Evolutionary conservation across 164 flowering plant species (phyloP), one percentile per base, ranked within the genome.

Genomic region (Liriodendron chinense): DNA sequence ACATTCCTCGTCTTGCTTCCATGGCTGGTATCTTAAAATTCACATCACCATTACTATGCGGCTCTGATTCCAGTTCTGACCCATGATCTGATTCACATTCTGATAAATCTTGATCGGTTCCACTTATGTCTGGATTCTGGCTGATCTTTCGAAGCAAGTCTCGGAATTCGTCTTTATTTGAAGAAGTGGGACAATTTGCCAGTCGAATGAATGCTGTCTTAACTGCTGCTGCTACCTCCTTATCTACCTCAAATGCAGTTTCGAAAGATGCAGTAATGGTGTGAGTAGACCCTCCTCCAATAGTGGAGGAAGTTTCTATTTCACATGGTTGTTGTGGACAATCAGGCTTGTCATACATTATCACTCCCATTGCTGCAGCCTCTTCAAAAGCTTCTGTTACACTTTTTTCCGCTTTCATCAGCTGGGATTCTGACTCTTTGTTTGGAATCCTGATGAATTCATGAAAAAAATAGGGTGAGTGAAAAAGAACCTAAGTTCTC

Each of bases 221-320:
- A 47, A 96, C 94, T 7, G 97, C 96, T 53, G 92, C 87, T 74
- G 98, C 95, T 34, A 92, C 98, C 82, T 96, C 90, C 84, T 87
- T 93, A 76, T 93, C 97, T 9, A 95, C 94, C 65, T 93, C 97
- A 84, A 95, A 95, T 76, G 94, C 96, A 69, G 94, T 92, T 81
- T 90, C 97, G 80, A 95, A 91, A 72, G 97, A 88, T 74, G 98
- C 92, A 23, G 83, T 86, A 23, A 96, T 86, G 10, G 88, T 84
- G 75, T 90, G 97, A 75, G 89, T 88, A 10, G 93, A 82, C 65
- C 90, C 83, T 25, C 85, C 89, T 78, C 85, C 91, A 68, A 77
- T 82, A 28, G 65, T 73, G 1, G 87, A 76, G 7, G 94, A 86
- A 22, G 91, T 79, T 76, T 91, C 91, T 23, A 92, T 79, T 78